These are phyloP conservation scores for Trichoderma aggressivum DNA, from an alignment of 2,329 filamentous ascomycete genomes.

Conservation along the genomic window DNA sequence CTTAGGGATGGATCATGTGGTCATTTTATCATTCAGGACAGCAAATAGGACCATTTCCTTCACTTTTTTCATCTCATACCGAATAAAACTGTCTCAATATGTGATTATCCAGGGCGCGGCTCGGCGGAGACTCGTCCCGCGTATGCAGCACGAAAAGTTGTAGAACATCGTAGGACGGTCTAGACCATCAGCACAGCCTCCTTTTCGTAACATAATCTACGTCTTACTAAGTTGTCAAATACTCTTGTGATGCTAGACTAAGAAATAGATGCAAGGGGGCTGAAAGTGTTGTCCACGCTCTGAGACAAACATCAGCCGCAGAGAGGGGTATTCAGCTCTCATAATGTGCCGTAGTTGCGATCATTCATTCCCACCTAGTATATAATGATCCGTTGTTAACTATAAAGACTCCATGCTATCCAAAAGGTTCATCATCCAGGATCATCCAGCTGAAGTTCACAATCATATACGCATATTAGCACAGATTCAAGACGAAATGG, in stretches of 20 bases:
- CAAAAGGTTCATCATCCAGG: not conserved
- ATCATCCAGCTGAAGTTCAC: not conserved
- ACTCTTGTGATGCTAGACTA: not conserved
- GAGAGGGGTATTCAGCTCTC: not conserved
- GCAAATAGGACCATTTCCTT: not conserved
- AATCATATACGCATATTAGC: not conserved
- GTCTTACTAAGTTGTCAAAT: not conserved
- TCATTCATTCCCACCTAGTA: not conserved
- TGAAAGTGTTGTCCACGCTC: not conserved
- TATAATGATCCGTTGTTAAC: not conserved
- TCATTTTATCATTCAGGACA: not conserved
- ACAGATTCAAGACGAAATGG: slow-evolving; percentile 10
- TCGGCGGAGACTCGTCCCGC: not conserved
- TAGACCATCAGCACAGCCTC: not conserved
- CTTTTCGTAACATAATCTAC: not conserved
- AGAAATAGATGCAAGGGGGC: not conserved
- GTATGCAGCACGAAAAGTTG: not conserved
- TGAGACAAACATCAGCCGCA: not conserved
- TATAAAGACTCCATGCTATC: not conserved
- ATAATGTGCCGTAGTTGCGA: not conserved
- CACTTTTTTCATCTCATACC: not conserved
- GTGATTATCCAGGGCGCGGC: not conserved
- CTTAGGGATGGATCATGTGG: not conserved
- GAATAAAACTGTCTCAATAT: not conserved
- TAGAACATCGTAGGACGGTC: not conserved